Evolutionary conservation across 1,284 basidiomycete species (phyloP).

Genomic region (Vanrija humicola): DNA sequence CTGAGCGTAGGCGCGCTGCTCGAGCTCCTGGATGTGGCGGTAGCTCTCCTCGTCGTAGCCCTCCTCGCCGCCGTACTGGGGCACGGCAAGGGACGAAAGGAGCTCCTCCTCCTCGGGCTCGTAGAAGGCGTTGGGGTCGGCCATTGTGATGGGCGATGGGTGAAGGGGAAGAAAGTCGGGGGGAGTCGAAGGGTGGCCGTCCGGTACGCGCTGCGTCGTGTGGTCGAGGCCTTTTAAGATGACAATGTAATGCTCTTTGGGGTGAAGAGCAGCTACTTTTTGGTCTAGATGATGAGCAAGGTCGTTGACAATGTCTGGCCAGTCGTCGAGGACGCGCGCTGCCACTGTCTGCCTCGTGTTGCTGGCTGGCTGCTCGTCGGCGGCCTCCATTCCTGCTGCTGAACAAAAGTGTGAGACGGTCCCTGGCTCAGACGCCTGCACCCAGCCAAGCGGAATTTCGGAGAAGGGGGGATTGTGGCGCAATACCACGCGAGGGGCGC

Average conservation of each 20-base stretch:
- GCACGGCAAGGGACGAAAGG: constrained; percentile 41
- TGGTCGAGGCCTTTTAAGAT: background rate
- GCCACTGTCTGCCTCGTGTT: constrained; percentile 9
- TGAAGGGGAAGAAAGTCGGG: background rate
- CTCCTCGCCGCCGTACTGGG: constrained; percentile 25
- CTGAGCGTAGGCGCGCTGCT: constrained; percentile 40
- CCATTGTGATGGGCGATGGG: constrained; percentile 28
- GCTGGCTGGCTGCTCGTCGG: constrained; percentile 19
- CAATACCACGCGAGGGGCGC: no score
- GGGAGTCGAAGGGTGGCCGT: background rate
- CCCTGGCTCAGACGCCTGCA: constrained; percentile 47
- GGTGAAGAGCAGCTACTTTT: background rate
- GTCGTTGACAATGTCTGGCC: constrained; percentile 92
- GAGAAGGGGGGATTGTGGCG: no score
- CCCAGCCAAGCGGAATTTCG: constrained; percentile 28
- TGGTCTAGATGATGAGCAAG: constrained; percentile 63
- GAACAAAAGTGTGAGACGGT: no score
- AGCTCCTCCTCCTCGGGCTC: constrained; percentile 47
- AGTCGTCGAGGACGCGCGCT: constrained; percentile 75
- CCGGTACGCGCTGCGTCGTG: background rate
- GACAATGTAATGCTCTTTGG: background rate
- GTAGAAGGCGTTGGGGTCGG: constrained; percentile 47
- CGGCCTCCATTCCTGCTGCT: constrained; percentile 51
- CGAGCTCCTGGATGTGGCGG: constrained; percentile 37
- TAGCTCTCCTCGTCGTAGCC: constrained; percentile 39